Evolutionary conservation across 257 asterid species (phyloP).

Genomic region (Capsicum chinense): DNA sequence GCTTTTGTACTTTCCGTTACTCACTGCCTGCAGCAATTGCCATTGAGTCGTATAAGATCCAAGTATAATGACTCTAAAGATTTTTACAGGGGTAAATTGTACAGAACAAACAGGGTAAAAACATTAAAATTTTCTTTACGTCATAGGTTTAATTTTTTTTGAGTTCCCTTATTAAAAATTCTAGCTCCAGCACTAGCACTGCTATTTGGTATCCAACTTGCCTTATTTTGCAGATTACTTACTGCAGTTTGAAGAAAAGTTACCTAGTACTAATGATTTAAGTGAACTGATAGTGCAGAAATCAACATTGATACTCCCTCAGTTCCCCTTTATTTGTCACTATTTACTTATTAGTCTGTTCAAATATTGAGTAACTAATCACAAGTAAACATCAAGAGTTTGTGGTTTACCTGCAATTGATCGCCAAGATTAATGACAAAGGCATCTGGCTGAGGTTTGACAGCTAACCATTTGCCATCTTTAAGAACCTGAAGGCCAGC

Average conservation of each 20-base stretch:
- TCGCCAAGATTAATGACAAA: slow-evolving; percentile 87
- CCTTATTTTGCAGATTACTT: background rate
- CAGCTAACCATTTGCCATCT: slow-evolving; percentile 78
- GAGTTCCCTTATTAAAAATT: no score
- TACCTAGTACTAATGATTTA: background rate
- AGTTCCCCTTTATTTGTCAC: no score
- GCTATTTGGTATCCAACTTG: background rate
- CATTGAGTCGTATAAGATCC: no score
- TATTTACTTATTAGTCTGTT: no score
- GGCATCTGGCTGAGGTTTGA: slow-evolving; percentile 74
- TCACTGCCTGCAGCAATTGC: slow-evolving; percentile 56
- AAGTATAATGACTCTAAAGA: no score
- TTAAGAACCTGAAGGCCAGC: slow-evolving; percentile 82
- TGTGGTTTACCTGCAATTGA: slow-evolving; percentile 69
- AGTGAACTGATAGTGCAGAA: background rate
- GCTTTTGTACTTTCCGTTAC: slow-evolving; percentile 81
- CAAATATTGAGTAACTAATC: background rate
- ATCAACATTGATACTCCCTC: no score
- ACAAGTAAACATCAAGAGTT: background rate
- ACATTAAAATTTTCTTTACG: no score
- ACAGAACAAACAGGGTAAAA: no score
- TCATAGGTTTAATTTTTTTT: no score
- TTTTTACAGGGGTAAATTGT: no score
- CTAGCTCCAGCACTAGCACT: no score
- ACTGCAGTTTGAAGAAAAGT: background rate